A percentile compares a stretch with the other conserved stretches of the same genome.
Conservation (phyloP, 2,329 filamentous ascomycete genomes). For the Akanthomyces uredinophilus region DNA sequence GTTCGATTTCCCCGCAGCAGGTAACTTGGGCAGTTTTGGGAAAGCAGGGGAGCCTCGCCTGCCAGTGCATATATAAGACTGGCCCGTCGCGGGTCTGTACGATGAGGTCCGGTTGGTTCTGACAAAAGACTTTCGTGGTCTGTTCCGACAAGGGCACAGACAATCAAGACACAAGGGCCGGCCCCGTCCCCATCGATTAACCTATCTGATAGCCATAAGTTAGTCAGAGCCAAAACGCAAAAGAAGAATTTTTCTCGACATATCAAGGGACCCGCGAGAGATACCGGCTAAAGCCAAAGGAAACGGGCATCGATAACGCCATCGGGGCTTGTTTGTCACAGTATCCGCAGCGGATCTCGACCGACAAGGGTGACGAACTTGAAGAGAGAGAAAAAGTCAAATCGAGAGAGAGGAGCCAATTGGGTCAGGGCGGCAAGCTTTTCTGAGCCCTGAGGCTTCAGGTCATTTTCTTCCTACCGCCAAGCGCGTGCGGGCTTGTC, state of each 20-base stretch:
- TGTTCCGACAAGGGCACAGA: not conserved
- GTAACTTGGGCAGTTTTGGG: not conserved
- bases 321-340: not conserved
- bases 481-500: not conserved
- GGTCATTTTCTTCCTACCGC: not conserved
- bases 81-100: not conserved
- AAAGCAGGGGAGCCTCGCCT: not conserved
- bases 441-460: not conserved
- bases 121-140: not conserved
- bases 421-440: not conserved
- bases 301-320: not conserved
- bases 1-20: slow-evolving; percentile 10
- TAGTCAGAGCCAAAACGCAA: too few species aligned
- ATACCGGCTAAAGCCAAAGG: not conserved
- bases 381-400: not conserved
- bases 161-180: not conserved
- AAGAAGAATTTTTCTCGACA: not conserved
- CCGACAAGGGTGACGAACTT: not conserved
- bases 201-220: not conserved
- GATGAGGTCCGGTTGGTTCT: not conserved
- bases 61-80: not conserved
- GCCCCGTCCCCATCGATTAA: not conserved
- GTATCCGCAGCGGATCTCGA: slow-evolving; percentile 14
- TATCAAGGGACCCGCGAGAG: not conserved
- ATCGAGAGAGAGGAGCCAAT: not conserved